A percentile compares a stretch with the other conserved stretches of the same genome.
phyloP scores from a whole-genome alignment of 2,329 filamentous ascomycete genomes.

The Trichoderma polysporum region DNA sequence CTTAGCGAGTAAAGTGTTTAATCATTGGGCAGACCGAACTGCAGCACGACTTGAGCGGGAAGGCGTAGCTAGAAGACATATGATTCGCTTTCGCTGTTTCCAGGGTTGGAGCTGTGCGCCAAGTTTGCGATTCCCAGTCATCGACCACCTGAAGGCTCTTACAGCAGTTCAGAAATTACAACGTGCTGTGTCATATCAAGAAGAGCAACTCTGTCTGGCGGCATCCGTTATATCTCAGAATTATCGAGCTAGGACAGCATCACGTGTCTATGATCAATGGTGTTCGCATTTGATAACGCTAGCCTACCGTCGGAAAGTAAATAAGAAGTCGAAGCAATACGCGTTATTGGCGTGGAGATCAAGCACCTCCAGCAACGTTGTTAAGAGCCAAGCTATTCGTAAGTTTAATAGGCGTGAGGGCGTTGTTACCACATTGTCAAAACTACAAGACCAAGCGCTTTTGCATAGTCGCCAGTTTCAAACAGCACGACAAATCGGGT shows the following conservation, averaged over 20 bases:
- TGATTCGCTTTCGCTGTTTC: constrained; percentile 57
- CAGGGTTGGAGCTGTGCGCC: constrained; percentile 38
- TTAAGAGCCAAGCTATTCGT: constrained; percentile 24
- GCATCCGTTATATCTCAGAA: constrained; percentile 28
- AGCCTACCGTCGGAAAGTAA: constrained; percentile 25
- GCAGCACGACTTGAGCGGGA: constrained; percentile 66
- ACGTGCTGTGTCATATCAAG: constrained; percentile 31
- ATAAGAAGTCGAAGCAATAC: constrained; percentile 23
- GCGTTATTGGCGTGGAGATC: constrained; percentile 29
- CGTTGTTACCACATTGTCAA: constrained; percentile 24
- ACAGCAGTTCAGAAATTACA: constrained; percentile 37
- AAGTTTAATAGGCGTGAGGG: constrained; percentile 23
- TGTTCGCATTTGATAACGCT: constrained; percentile 28
- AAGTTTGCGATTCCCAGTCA: constrained; percentile 30
- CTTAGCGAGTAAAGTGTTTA: constrained; percentile 45
- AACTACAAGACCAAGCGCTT: constrained; percentile 26
- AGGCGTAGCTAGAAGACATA: constrained; percentile 66
- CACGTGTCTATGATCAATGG: constrained; percentile 31
- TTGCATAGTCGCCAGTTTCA: neutral
- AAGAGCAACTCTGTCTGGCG: constrained; percentile 30
- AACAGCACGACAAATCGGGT: constrained; percentile 23
- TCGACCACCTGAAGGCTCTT: constrained; percentile 33
- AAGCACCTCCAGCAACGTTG: constrained; percentile 21
- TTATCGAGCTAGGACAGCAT: constrained; percentile 26
- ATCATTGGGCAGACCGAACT: constrained; percentile 63